Percentiles rank a stretch among this genome's conserved stretches.
Conservation (phyloP, 2,329 filamentous ascomycete genomes). For the Dothideomycetes sp. region DNA sequence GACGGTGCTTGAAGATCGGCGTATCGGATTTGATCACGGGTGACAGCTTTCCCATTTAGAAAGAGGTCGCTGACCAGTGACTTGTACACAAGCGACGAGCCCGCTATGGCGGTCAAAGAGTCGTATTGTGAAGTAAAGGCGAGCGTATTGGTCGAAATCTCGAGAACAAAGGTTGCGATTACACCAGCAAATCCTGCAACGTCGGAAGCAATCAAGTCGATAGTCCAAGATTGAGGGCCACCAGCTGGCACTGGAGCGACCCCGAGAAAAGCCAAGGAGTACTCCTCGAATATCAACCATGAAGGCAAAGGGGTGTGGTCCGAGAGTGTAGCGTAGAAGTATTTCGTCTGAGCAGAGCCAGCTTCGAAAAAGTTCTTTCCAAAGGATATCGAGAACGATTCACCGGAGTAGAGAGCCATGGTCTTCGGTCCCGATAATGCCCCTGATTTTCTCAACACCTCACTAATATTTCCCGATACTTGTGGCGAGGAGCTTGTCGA, state of each 20-base stretch:
- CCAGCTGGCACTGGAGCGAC: slow-evolving; percentile 55
- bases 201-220: slow-evolving; percentile 69
- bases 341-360: slow-evolving; percentile 34
- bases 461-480: slow-evolving; percentile 44
- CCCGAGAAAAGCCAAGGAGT: slow-evolving; percentile 57
- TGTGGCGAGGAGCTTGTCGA: slow-evolving; percentile 45
- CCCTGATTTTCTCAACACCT: slow-evolving; percentile 49
- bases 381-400: slow-evolving; percentile 31
- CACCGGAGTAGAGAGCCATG: slow-evolving; percentile 30
- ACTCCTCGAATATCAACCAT: slow-evolving; percentile 67
- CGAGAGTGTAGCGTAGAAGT: slow-evolving; percentile 64
- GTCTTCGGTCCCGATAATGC: slow-evolving; percentile 43
- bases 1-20: slow-evolving; percentile 35
- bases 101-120: slow-evolving; percentile 45
- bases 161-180: slow-evolving; percentile 56
- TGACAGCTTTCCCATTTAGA: slow-evolving; percentile 41
- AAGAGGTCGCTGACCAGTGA: slow-evolving; percentile 37
- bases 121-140: slow-evolving; percentile 49
- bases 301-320: slow-evolving; percentile 76
- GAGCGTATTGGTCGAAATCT: slow-evolving; percentile 60
- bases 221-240: slow-evolving; percentile 59
- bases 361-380: slow-evolving; percentile 46
- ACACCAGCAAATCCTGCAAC: slow-evolving; percentile 64
- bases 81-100: slow-evolving; percentile 20
- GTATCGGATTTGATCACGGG: not conserved